Evolutionary conservation across 176 grass and related monocot species (phyloP).

Genomic region (Oropetium thomaeum): DNA sequence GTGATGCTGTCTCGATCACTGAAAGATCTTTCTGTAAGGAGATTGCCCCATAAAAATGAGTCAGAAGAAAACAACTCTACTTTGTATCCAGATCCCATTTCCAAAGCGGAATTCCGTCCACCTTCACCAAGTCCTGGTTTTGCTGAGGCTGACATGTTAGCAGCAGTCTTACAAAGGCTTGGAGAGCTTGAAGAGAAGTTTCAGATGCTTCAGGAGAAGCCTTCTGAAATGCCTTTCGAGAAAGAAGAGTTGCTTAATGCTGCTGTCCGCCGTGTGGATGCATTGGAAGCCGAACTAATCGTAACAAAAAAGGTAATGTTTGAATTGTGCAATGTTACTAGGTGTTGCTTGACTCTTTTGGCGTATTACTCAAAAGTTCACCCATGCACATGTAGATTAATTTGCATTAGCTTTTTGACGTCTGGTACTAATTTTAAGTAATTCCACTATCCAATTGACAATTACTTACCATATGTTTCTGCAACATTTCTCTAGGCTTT

Average conservation of each 20-base stretch:
- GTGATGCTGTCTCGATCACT: conserved; percentile 42
- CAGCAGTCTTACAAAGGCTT: conserved; percentile 68
- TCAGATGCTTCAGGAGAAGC: conserved; percentile 73
- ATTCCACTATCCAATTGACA: background rate
- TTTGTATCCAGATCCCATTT: conserved; percentile 31
- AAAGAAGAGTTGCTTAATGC: conserved; percentile 97
- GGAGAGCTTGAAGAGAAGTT: conserved; percentile 88
- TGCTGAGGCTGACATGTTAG: conserved; percentile 53
- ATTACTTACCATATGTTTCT: conserved; percentile 3
- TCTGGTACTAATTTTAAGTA: background rate
- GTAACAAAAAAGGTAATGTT: conserved; percentile 93
- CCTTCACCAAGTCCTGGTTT: conserved; percentile 71
- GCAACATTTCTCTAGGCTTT: conserved; percentile 53
- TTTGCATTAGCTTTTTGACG: background rate
- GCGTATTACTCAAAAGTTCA: background rate
- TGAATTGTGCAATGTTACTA: background rate
- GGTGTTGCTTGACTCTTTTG: background rate
- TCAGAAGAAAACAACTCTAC: conserved; percentile 29
- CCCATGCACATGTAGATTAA: background rate
- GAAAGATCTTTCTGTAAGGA: conserved; percentile 44
- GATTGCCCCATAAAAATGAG: conserved; percentile 35
- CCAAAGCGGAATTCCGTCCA: conserved; percentile 62
- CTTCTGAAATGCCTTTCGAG: conserved; percentile 91
- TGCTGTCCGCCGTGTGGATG: conserved; percentile 86
- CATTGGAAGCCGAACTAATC: conserved; percentile 95